Evolutionary conservation across 306 rosid genomes (phyloP).

Genomic region (Quercus bicolor): DNA sequence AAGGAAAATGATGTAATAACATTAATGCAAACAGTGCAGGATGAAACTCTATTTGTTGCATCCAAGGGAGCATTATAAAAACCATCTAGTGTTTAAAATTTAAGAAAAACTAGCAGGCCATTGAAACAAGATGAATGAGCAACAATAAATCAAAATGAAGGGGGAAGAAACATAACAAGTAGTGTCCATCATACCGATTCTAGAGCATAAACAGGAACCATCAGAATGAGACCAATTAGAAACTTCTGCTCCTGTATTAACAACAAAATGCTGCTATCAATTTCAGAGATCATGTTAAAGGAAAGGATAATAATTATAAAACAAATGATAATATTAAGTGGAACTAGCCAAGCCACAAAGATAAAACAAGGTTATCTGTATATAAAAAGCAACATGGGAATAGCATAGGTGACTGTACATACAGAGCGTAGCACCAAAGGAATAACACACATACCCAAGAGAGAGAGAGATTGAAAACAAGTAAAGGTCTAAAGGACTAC

Average conservation of each 20-base stretch:
- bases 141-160: neutral
- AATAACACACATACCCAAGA: neutral
- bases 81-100: neutral
- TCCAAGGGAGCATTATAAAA: neutral
- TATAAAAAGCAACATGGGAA: neutral
- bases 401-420: neutral
- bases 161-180: constrained; percentile 3
- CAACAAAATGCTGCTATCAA: neutral
- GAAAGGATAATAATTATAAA: neutral
- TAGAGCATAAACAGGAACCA: constrained; percentile 98
- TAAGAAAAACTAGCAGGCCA: neutral
- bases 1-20: neutral
- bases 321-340: neutral
- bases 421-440: constrained; percentile 4
- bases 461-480: constrained; percentile 4
- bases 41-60: neutral
- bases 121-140: neutral
- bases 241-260: constrained; percentile 93
- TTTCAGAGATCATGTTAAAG: neutral
- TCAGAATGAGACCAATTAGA: constrained; percentile 88
- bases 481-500: constrained; percentile 10
- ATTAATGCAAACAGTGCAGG: neutral
- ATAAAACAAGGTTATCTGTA: constrained; percentile 3
- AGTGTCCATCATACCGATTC: constrained; percentile 69
- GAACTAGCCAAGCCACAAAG: constrained; percentile 2